phyloP scores from a whole-genome alignment of 495 filamentous ascomycete genomes.

The Neurospora sp. region DNA sequence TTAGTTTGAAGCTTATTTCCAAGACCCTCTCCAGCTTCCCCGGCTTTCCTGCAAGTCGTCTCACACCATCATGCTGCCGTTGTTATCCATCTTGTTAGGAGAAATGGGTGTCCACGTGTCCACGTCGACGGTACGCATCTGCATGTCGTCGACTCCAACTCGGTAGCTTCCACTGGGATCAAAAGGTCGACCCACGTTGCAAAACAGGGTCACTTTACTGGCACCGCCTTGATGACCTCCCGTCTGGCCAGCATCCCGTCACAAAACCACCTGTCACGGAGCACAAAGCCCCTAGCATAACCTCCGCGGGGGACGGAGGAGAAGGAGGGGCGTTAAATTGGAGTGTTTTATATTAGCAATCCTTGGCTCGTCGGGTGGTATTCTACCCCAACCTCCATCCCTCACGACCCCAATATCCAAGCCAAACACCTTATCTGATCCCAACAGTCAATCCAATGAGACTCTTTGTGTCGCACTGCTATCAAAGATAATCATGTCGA shows the following conservation, averaged over 20 bases:
- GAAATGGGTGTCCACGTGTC: not conserved
- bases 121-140: not conserved
- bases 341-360: not conserved
- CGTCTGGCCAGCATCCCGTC: not conserved
- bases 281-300: not conserved
- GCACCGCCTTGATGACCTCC: not conserved
- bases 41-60: not conserved
- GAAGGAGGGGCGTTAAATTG: too few species aligned
- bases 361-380: not conserved
- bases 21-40: not conserved
- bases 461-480: not conserved
- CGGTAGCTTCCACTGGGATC: not conserved
- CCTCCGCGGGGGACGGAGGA: not conserved
- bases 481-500: not conserved
- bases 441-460: not conserved
- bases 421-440: not conserved
- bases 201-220: not conserved
- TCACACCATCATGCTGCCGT: not conserved
- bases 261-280: not conserved
- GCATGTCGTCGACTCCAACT: not conserved
- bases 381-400: not conserved
- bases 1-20: not conserved
- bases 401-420: not conserved
- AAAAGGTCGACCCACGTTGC: not conserved
- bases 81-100: not conserved